Conservation (phyloP, 1,284 basidiomycete species). For the Neonothopanus nambi region DNA sequence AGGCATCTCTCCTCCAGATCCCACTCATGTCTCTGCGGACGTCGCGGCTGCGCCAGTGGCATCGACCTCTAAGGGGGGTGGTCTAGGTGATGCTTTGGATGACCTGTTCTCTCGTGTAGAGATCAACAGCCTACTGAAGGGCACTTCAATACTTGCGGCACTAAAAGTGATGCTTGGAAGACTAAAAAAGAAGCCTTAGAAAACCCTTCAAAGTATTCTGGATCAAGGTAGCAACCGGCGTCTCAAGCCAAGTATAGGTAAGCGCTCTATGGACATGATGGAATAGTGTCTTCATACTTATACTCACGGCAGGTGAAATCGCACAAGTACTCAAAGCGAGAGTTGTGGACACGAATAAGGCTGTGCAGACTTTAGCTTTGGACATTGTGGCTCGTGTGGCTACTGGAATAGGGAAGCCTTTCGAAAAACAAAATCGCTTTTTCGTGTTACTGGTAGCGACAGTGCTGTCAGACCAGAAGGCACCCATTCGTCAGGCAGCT, state of each 20-base stretch:
- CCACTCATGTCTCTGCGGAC: conserved; percentile 77
- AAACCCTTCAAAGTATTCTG: conserved; percentile 76
- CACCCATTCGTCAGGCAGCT: conserved; percentile 80
- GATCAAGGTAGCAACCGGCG: conserved; percentile 92
- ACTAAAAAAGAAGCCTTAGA: conserved; percentile 96
- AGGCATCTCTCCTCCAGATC: conserved; percentile 77
- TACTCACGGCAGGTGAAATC: conserved; percentile 72
- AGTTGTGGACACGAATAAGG: conserved; percentile 91
- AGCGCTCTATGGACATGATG: conserved; percentile 24
- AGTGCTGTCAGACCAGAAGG: conserved; percentile 93
- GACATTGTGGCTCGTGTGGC: conserved; percentile 91
- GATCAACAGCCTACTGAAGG: conserved; percentile 83
- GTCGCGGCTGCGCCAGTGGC: conserved; percentile 50
- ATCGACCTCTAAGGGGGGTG: conserved; percentile 42
- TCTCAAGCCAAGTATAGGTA: conserved; percentile 88
- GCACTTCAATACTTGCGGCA: conserved; percentile 79
- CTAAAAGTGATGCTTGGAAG: conserved; percentile 96
- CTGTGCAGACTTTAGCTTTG: conserved; percentile 88
- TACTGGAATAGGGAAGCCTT: conserved; percentile 91
- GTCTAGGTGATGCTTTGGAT: conserved; percentile 75
- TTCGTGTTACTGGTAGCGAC: conserved; percentile 80
- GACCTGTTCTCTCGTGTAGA: conserved; percentile 96
- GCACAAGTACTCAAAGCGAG: conserved; percentile 86
- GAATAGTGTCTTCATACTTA: no score
- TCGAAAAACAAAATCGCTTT: conserved; percentile 85